Conservation (phyloP, 352 stramenopile genomes). For the Saprolegnia diclina region DNA sequence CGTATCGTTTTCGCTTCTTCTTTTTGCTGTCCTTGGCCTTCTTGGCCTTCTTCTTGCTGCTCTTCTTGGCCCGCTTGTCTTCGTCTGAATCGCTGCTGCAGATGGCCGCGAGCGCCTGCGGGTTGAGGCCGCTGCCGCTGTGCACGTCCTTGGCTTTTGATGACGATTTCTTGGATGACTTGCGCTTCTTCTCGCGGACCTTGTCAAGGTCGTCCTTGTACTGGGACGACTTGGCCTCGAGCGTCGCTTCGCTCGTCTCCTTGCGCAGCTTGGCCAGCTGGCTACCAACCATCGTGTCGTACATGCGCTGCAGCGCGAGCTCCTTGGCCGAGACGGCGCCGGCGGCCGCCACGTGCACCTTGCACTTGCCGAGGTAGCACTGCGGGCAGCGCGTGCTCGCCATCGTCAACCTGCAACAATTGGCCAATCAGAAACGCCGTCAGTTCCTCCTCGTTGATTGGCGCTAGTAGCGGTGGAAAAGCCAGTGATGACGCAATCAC, state of each 20-base stretch:
- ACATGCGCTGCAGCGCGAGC: background rate
- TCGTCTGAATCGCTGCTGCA: slow-evolving; percentile 6
- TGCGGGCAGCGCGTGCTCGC: background rate
- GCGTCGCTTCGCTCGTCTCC: background rate
- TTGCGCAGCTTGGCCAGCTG: slow-evolving; percentile 9
- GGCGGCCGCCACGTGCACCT: background rate
- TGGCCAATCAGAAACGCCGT: too few species aligned
- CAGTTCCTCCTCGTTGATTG: too few species aligned
- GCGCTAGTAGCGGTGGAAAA: too few species aligned
- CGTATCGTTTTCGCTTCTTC: background rate
- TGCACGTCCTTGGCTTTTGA: background rate
- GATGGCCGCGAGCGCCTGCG: background rate
- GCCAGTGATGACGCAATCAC: too few species aligned
- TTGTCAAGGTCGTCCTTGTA: background rate
- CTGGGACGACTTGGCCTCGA: background rate
- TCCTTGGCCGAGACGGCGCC: background rate
- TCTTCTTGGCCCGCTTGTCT: background rate
- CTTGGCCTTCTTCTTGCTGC: background rate
- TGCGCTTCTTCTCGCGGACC: slow-evolving; percentile 1
- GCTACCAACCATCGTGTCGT: background rate
- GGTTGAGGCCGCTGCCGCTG: slow-evolving; percentile 11
- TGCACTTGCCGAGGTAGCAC: slow-evolving; percentile 5
- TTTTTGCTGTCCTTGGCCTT: slow-evolving; percentile 4
- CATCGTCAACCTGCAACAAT: too few species aligned
- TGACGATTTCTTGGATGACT: too few species aligned